These are phyloP conservation scores for Dendrocalamus sinicus DNA, from an alignment of 176 grass and related monocot species.

Conservation along the genomic window DNA sequence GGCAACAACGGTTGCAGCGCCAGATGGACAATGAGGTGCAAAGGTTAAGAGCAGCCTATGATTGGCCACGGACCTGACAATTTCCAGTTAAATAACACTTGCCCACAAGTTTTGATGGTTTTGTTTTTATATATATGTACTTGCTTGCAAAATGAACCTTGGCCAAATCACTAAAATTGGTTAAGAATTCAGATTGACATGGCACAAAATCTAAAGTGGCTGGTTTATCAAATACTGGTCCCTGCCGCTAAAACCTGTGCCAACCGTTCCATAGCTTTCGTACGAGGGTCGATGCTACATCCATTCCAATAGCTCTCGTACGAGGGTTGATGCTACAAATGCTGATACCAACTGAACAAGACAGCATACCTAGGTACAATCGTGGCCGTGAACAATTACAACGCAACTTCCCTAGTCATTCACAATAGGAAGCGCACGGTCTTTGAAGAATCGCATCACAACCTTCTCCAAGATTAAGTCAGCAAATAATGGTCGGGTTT, in stretches of 20 bases:
- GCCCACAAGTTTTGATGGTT: neutral
- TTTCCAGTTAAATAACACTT: slow-evolving; percentile 1
- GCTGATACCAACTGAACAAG: slow-evolving; percentile 26
- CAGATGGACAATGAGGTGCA: neutral
- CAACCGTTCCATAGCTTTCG: slow-evolving; percentile 13
- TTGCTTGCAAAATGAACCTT: slow-evolving; percentile 16
- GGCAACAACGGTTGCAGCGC: neutral
- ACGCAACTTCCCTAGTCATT: slow-evolving; percentile 90
- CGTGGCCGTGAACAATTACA: slow-evolving; percentile 71
- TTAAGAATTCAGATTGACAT: neutral
- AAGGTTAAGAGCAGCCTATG: neutral
- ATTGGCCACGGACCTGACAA: neutral
- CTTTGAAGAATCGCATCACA: slow-evolving; percentile 75
- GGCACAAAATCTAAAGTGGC: slow-evolving; percentile 12
- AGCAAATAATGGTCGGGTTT: slow-evolving; percentile 61
- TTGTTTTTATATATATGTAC: neutral
- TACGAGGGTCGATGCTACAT: neutral
- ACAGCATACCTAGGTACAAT: slow-evolving; percentile 74
- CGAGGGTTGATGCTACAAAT: neutral
- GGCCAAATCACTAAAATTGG: neutral
- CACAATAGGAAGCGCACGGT: slow-evolving; percentile 66
- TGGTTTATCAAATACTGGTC: slow-evolving; percentile 33
- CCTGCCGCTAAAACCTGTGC: neutral
- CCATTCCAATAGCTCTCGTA: slow-evolving; percentile 13
- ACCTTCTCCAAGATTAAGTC: slow-evolving; percentile 59